Percentiles rank a stretch among this genome's conserved stretches.
These are phyloP conservation scores for Ceratobasidium sp. DNA, from an alignment of 1,284 basidiomycete genomes.

Conservation along the genomic window DNA sequence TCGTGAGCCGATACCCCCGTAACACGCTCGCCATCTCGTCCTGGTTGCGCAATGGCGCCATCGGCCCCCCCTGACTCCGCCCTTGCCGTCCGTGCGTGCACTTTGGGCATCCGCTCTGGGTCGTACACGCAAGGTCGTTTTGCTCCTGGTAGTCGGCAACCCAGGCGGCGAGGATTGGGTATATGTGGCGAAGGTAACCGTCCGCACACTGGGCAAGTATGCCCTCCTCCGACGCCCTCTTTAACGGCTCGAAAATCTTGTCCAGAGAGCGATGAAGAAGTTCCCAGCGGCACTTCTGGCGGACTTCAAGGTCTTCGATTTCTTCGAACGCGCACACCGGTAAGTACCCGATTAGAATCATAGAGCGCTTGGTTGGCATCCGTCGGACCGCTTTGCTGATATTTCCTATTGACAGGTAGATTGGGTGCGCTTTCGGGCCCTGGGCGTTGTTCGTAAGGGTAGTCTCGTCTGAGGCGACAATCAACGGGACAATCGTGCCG, in stretches of 20 bases:
- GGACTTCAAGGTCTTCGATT: background rate
- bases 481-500: conserved; percentile 14
- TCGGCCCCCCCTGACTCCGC: too few species aligned
- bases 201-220: conserved; percentile 22
- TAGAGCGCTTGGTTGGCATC: conserved; percentile 20
- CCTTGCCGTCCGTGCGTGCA: background rate
- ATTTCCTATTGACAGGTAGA: conserved; percentile 35
- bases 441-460: background rate
- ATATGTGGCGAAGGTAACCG: conserved; percentile 31
- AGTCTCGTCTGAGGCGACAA: background rate
- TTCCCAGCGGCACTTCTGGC: background rate
- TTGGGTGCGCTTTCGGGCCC: background rate
- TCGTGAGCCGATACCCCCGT: background rate
- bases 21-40: too few species aligned
- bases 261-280: conserved; percentile 41
- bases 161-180: conserved; percentile 34
- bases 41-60: background rate
- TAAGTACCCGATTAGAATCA: conserved; percentile 36
- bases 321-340: conserved; percentile 8
- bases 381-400: conserved; percentile 34
- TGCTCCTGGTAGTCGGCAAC: conserved; percentile 26
- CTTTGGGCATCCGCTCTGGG: conserved; percentile 11
- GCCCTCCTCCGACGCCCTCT: conserved; percentile 3
- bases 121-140: conserved; percentile 18
- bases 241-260: conserved; percentile 37